Conservation (phyloP, 345 rosid species). For the Citrus glauca region DNA sequence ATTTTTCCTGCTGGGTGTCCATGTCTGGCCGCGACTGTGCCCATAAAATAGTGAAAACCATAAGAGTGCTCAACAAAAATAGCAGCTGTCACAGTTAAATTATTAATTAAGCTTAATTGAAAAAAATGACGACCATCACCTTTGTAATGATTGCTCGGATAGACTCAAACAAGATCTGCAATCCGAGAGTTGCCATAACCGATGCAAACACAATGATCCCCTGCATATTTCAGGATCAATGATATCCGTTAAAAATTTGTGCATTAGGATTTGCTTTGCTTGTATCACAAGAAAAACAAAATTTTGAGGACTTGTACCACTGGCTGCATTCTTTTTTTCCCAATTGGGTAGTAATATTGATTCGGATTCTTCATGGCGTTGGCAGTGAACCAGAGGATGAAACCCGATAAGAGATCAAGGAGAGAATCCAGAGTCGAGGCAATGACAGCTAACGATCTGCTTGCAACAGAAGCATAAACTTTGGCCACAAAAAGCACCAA, state of each 20-base stretch:
- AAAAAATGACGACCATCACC: slow-evolving; percentile 13
- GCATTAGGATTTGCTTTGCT: background rate
- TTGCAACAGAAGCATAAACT: slow-evolving; percentile 66
- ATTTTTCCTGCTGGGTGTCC: slow-evolving; percentile 29
- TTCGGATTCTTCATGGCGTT: slow-evolving; percentile 76
- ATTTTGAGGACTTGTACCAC: slow-evolving; percentile 41
- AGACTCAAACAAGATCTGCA: slow-evolving; percentile 53
- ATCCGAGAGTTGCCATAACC: slow-evolving; percentile 61
- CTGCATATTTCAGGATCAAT: slow-evolving; percentile 16
- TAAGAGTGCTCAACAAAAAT: background rate
- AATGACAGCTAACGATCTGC: slow-evolving; percentile 75
- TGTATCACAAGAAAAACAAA: background rate
- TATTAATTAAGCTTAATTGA: background rate
- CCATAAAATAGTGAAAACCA: background rate
- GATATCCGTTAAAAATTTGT: slow-evolving; percentile 18
- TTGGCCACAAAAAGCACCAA: slow-evolving; percentile 68
- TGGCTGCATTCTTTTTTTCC: slow-evolving; percentile 87
- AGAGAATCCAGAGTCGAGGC: slow-evolving; percentile 87
- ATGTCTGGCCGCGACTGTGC: slow-evolving; percentile 32
- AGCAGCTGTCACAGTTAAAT: background rate
- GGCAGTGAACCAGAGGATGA: slow-evolving; percentile 82
- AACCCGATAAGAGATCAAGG: slow-evolving; percentile 77
- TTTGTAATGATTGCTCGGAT: slow-evolving; percentile 34
- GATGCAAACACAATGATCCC: slow-evolving; percentile 65
- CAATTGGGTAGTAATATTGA: slow-evolving; percentile 64